Conservation (phyloP, 208 protist genomes). For the Trypanosoma rangeli region DNA sequence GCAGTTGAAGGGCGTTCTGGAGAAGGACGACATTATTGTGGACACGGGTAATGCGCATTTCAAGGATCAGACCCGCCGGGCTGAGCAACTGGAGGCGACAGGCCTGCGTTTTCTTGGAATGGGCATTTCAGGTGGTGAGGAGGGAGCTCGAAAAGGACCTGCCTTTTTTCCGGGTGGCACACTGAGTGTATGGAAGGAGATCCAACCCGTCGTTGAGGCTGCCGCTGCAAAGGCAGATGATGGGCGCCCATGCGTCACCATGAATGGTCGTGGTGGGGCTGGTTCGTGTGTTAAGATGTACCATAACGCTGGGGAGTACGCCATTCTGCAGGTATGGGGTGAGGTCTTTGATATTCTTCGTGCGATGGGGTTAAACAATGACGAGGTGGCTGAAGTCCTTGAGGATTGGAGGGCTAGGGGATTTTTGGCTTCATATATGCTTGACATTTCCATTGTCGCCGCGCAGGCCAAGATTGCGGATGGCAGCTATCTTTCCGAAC, state of each 20-base stretch:
- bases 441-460: slow-evolving; percentile 98
- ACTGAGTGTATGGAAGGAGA: slow-evolving; percentile 86
- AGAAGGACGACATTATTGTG: slow-evolving; percentile 94
- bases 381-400: slow-evolving; percentile 93
- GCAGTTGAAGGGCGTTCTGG: slow-evolving; percentile 75
- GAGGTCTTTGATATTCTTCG: slow-evolving; percentile 96
- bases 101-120: slow-evolving; percentile 95
- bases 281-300: slow-evolving; percentile 99
- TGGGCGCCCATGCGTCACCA: slow-evolving; percentile 92
- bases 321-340: slow-evolving; percentile 97
- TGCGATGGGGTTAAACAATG: slow-evolving; percentile 86
- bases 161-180: slow-evolving; percentile 98
- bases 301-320: slow-evolving; percentile 99
- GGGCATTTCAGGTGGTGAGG: slow-evolving; percentile 99
- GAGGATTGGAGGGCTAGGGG: slow-evolving; percentile 93
- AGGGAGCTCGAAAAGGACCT: slow-evolving; percentile 98
- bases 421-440: slow-evolving; percentile 96
- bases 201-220: slow-evolving; percentile 95
- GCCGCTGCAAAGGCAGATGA: slow-evolving; percentile 96
- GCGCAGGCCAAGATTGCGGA: slow-evolving; percentile 90
- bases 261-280: slow-evolving; percentile 95
- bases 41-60: slow-evolving; percentile 97
- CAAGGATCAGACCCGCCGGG: slow-evolving; percentile 93
- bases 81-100: slow-evolving; percentile 73
- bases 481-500: slow-evolving; percentile 90